Base-by-base conservation (phyloP, 768 basidiomycete genomes). In the Podaxis mareebaensis region DNA sequence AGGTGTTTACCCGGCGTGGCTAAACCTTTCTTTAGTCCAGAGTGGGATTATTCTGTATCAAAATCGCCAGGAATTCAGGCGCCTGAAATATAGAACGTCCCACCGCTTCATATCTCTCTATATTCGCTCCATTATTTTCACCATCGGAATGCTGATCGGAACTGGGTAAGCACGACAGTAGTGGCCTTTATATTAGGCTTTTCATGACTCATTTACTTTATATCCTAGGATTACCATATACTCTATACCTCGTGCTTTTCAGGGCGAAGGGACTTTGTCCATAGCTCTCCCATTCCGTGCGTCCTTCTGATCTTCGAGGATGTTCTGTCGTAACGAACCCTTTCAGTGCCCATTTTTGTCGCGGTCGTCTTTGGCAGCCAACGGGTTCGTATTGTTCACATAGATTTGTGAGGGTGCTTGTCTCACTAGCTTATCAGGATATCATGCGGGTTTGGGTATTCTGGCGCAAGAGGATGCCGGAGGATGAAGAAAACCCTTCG, bases 361-460 rank as follows among this genome's bases (percentile, higher is more conserved):
- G 61, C 61, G 4, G 17, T 62, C 1, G 61, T 62, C 28, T 62
- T 62, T 17, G 61, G 61, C 11, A 62, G 40, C 13, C 61, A 62
- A 38, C 15, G 1, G 61, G 61, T 62, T 53, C 13, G 53, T 49
- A 48, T 17, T n/a, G 3, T 15, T 20, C 17, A 4, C 28, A 17
- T 7, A 12, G 22, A 1, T 20, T 51, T 24, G 40, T 33, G 17
- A 13, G 17, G 4, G n/a, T 8, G 5, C n/a, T 2, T 42, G 30
- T 42, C 53, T 55, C 17, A 61, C 38, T 17, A 2, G 24, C 11
- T 28, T 46, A 3, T 22, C 28, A 62, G 61, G 53, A 62, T 26
- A 62, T 55, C 12, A 62, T 62, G 53, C 61, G 53, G 12, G 61
- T 54, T 17, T 62, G 61, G 61, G 11, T 62, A 26, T 62, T 62